These are phyloP conservation scores for Blastocystis sp. DNA, from an alignment of 352 stramenopile genomes.

Conservation along the genomic window DNA sequence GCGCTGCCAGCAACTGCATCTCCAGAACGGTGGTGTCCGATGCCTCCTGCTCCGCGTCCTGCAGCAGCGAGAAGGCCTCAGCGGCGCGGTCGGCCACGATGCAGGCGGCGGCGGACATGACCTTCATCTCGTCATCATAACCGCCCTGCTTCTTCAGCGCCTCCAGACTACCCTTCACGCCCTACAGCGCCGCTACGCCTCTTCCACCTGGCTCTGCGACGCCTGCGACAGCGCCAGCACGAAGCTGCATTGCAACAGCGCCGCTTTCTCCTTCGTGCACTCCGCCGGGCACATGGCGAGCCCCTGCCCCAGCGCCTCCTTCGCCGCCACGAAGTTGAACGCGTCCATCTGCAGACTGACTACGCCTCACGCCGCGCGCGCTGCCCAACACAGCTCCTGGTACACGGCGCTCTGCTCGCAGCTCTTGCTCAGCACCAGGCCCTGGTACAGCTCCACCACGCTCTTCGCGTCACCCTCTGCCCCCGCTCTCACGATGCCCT, in stretches of 20 bases:
- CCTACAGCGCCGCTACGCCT: neutral
- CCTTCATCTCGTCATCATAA: neutral
- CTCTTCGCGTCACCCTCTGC: neutral
- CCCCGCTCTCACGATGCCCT: neutral
- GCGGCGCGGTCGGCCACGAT: neutral
- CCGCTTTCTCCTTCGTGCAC: neutral
- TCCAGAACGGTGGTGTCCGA: neutral
- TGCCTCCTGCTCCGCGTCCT: neutral
- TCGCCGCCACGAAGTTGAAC: neutral
- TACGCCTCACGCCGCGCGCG: neutral
- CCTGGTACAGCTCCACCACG: neutral
- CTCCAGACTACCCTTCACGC: neutral
- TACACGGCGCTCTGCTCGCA: conserved; percentile 7
- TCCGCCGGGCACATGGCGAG: neutral
- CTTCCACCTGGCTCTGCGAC: neutral
- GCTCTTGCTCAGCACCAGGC: neutral
- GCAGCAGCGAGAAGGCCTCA: neutral
- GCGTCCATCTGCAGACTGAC: neutral
- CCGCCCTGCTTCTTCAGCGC: neutral
- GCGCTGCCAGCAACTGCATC: neutral
- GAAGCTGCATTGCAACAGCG: neutral
- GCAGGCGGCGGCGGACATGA: neutral
- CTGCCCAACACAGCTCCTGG: neutral
- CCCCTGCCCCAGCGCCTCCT: neutral
- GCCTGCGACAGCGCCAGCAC: neutral